Base-by-base conservation (phyloP, 2,329 filamentous ascomycete genomes). In the Neonectria sp. region DNA sequence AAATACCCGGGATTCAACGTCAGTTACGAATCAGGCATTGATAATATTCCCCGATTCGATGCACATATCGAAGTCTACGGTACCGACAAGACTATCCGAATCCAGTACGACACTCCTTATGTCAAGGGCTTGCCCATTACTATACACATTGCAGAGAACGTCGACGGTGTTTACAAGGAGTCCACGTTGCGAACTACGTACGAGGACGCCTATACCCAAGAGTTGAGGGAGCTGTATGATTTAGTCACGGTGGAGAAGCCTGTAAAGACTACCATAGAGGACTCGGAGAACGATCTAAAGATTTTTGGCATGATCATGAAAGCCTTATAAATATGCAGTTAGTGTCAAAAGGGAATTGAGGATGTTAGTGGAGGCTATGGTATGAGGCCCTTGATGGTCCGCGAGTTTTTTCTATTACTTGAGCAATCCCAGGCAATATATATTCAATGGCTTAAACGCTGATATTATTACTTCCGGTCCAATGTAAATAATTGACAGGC, bases 31-130 rank as follows among this genome's bases (percentile, higher is more conserved):
- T 85, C 84, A 0, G 89, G 89, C 0, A 80, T 90, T 25, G 84
- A 87, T 68, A 72, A 76, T 0, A 83, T 91, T 1, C 86, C 88
- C 0, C 71, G 78, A 0, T 89, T 89, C 56, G 87, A 89, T 60
- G 85, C 86, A 0, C 81, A 85, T 49, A 75, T 89, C 7, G 84
- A 84, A 3, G 80, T 91, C 0, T 91, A 89, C 68, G 84, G 84
- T 0, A 75, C 80, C 17, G 79, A 82, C 7, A 91, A 91, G 78
- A 85, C 84, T 0, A 85, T 91, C 0, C 82, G 79, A 1, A 80
- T 91, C 12, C 74, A 85, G 40, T 89, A 86, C 68, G 87, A 91
- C 63, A 86, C 87, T 0, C 89, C 89, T 0, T 89, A 86, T 63
- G 80, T 89, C n/a, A 88, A 88, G 69, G 87, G 84, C 0, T 76